Evolutionary conservation across 306 rosid species (phyloP), one percentile per base, ranked within the genome.

Genomic region (Quercus robur): DNA sequence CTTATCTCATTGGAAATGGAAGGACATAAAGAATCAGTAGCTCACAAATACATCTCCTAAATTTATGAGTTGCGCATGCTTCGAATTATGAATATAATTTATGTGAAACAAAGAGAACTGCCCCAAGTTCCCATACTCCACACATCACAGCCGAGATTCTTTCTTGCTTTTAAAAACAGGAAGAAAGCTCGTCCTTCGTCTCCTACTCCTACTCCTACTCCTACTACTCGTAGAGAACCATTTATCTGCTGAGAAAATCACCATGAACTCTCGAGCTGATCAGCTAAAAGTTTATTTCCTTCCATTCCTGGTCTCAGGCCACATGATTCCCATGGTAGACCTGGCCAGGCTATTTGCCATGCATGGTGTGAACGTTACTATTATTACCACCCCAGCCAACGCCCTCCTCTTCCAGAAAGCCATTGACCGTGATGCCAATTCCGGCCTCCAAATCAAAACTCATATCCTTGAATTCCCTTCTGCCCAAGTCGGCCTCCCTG

Each of bases 241-340:
- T 49, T 10, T 49, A 49, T 49, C 54, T 13, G 54, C 54, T 2
- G 54, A 49, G 13, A 12, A 49, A 49, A 10, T 49, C 54, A 49
- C 38, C 33, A 75, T 87, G 90, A 35, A 69, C 5, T 4, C 57
- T 54, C 25, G 57, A 49, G 54, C 54, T 49, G 54, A 49, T 51
- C 51, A 74, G 15, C 59, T 82, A 4, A 80, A 54, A 44, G 49
- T 83, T 11, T 61, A 82, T 52, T 85, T 87, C 73, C 72, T 87
- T 69, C 91, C 88, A 8, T 87, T 49, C 33, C 20, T 71, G 1
- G 80, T 88, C 13, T 75, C 85, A 30, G 83, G 88, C 56, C 91
- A 87, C 73, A 82, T 87, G 6, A 85, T 87, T 18, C 90, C 90
- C 5, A 5, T 84, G 4, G 88, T 84, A 0, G 90, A 87, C 38